These are phyloP conservation scores for Jasminum sambac DNA, from an alignment of 257 asterid species.

Conservation along the genomic window DNA sequence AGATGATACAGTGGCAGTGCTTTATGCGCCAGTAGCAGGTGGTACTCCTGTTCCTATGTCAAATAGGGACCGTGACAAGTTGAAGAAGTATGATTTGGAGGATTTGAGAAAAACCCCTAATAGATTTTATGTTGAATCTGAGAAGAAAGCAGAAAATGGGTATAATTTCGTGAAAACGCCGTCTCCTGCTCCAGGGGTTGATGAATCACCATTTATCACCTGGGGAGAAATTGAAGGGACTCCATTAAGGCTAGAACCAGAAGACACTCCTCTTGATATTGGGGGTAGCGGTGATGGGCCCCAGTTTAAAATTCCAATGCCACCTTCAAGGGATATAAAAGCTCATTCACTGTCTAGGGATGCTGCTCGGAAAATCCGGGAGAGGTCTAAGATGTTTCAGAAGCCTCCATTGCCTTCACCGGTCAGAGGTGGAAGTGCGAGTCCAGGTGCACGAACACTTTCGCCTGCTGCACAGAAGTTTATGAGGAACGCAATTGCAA, in stretches of 20 bases:
- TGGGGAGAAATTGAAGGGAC: conserved; percentile 99
- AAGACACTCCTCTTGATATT: conserved; percentile 89
- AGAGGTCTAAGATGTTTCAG: conserved; percentile 87
- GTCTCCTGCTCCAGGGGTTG: conserved; percentile 92
- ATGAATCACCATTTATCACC: conserved; percentile 84
- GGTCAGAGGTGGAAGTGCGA: conserved; percentile 86
- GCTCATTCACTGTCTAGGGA: conserved; percentile 91
- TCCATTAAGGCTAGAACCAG: conserved; percentile 83
- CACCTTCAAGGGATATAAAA: conserved; percentile 84
- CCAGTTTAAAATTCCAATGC: conserved; percentile 80
- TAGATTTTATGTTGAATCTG: conserved; percentile 65
- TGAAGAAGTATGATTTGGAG: conserved; percentile 83
- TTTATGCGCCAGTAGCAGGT: conserved; percentile 74
- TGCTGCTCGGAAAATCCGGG: conserved; percentile 82
- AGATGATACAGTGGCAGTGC: conserved; percentile 57
- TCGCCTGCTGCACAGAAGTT: conserved; percentile 95
- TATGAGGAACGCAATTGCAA: conserved; percentile 81
- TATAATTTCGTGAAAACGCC: conserved; percentile 89
- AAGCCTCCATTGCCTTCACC: conserved; percentile 94
- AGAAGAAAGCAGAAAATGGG: conserved; percentile 83
- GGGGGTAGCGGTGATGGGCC: conserved; percentile 89
- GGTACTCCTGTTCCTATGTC: conserved; percentile 62
- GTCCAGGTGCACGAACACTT: conserved; percentile 59
- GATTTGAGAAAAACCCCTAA: conserved; percentile 83
- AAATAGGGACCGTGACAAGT: conserved; percentile 58